A percentile compares a stretch with the other conserved stretches of the same genome.
These are phyloP conservation scores for Penicillium diatomitis DNA, from an alignment of 495 filamentous ascomycete genomes.

Conservation along the genomic window DNA sequence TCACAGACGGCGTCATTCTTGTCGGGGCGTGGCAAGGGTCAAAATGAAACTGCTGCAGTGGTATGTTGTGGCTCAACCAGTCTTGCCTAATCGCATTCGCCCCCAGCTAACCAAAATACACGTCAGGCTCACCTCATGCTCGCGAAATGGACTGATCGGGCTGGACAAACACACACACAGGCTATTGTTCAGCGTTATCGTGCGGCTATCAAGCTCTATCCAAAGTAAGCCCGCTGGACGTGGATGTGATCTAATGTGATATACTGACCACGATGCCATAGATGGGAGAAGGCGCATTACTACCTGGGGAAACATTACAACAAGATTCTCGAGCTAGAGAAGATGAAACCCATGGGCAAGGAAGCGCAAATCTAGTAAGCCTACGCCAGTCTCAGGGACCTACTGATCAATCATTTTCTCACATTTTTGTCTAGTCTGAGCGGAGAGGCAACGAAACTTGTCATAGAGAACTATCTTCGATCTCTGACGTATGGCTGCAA, in stretches of 20 bases:
- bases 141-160: conserved; percentile 92
- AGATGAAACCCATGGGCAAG: conserved; percentile 58
- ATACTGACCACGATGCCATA: conserved; percentile 7
- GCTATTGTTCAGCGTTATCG: conserved; percentile 72
- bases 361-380: conserved; percentile 45
- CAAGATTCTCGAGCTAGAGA: conserved; percentile 87
- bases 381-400: background rate
- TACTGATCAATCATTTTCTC: background rate
- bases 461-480: conserved; percentile 86
- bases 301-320: conserved; percentile 97
- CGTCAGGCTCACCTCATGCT: conserved; percentile 65
- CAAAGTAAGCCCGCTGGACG: conserved; percentile 16
- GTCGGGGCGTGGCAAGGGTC: conserved; percentile 29
- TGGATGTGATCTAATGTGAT: too few relatives aligned
- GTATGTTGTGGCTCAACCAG: conserved; percentile 12
- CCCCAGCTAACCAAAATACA: background rate
- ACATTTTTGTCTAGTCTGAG: conserved; percentile 30
- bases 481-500: conserved; percentile 83
- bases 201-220: conserved; percentile 48
- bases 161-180: conserved; percentile 78
- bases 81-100: background rate
- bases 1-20: conserved; percentile 22
- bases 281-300: conserved; percentile 96
- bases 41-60: conserved; percentile 40
- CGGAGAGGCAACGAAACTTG: conserved; percentile 78